Base-by-base conservation (phyloP, 1,284 basidiomycete species). In the Ganoderma lingzhi region DNA sequence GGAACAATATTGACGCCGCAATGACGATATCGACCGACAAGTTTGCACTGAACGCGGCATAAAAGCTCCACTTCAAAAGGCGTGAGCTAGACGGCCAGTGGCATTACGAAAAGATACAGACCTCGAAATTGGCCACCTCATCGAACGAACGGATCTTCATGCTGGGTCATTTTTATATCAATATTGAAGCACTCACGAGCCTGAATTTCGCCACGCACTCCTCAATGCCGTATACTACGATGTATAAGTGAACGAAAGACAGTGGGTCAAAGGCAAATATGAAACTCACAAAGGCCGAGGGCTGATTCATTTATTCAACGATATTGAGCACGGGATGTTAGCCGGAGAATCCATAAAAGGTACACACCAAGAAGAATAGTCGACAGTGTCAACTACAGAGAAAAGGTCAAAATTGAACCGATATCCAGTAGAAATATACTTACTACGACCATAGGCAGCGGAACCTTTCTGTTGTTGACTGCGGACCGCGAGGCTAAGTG, bases 401-500 rank as follows among this genome's bases (percentile, higher is more conserved):
- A 39, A 2, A 28, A 30, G 6, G 0, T n/a, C 17, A 55, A 10
- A 55, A 30, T 30, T 3, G 5, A 32, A 17, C 28, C 15, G 14
- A 32, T 6, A 9, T 32, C 2, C 12, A 32, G 15, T 6, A 35
- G 14, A 15, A 55, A 8, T 17, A 14, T 32, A 45, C 63, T 8
- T 6, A 66, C 65, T 41, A 66, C 51, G 17, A 37, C 19, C 6
- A 30, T 15, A 15, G 71, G 68, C 37, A 70, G n/a, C 3, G 60
- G 39, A 6, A 14, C 44, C 44, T 39, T 70, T 45, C 64, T 65
- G 28, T 66, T 62, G 51, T 56, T 70, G 15, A 61, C 71, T 72
- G 30, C 23, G 12, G 5, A 56, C 32, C 14, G 55, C 55, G 23
- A 23, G 23, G 15, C n/a, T 12, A 39, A 8, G 35, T 39, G 30